These are phyloP conservation scores for Hypoxylon crocopeplum DNA, from an alignment of 495 filamentous ascomycete genomes.

Conservation along the genomic window DNA sequence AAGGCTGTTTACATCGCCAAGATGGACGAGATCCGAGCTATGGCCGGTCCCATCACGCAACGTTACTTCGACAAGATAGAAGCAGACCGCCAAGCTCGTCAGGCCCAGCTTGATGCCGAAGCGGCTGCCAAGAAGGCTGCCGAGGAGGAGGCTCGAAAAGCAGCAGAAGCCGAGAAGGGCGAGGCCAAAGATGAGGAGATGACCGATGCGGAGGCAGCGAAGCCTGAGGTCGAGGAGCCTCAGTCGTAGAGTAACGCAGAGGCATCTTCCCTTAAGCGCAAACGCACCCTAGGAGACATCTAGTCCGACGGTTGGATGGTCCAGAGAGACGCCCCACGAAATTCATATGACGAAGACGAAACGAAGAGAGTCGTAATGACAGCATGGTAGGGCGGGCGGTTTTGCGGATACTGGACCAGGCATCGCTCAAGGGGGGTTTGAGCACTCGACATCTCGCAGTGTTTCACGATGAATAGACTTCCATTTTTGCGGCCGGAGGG, in stretches of 20 bases:
- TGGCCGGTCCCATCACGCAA: slow-evolving; percentile 91
- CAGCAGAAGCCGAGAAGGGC: slow-evolving; percentile 53
- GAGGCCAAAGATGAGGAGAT: slow-evolving; percentile 61
- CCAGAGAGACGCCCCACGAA: not conserved
- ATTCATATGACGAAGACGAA: slow-evolving; percentile 16
- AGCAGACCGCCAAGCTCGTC: slow-evolving; percentile 79
- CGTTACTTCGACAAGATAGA: slow-evolving; percentile 94
- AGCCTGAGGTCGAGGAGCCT: slow-evolving; percentile 50
- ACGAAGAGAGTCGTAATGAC: slow-evolving; percentile 24
- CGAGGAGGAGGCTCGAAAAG: slow-evolving; percentile 65
- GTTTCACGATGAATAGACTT: slow-evolving; percentile 32
- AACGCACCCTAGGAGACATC: not conserved
- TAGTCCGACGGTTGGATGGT: not conserved
- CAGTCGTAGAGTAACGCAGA: slow-evolving; percentile 36
- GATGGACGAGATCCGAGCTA: slow-evolving; percentile 91
- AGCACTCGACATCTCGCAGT: slow-evolving; percentile 9
- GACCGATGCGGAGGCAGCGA: slow-evolving; percentile 60
- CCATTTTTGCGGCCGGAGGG: slow-evolving; percentile 13
- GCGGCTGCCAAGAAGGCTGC: slow-evolving; percentile 79
- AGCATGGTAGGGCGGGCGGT: slow-evolving; percentile 21
- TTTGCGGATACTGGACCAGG: slow-evolving; percentile 28
- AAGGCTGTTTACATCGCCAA: slow-evolving; percentile 93
- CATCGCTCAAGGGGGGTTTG: slow-evolving; percentile 23
- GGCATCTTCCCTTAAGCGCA: slow-evolving; percentile 4
- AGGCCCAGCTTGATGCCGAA: slow-evolving; percentile 80